phyloP scores from a whole-genome alignment of 2,329 filamentous ascomycete species.

The Sphaerulina vaccinii region DNA sequence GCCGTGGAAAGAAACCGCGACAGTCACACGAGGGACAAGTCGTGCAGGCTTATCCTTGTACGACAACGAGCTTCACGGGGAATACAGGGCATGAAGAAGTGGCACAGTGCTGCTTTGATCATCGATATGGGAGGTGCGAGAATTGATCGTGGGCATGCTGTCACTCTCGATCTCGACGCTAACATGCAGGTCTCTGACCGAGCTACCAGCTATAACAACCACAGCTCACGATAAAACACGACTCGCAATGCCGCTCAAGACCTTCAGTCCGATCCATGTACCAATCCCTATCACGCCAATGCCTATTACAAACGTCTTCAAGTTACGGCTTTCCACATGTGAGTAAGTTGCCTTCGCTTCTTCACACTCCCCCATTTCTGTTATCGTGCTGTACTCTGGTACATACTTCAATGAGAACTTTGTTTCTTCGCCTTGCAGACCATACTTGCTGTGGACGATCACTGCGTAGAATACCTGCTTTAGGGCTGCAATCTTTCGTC shows the following conservation, averaged over 20 bases:
- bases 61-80: neutral
- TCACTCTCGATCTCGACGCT: neutral
- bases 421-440: constrained; percentile 60
- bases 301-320: constrained; percentile 47
- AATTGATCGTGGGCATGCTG: too few relatives aligned
- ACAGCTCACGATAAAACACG: constrained; percentile 20
- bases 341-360: constrained; percentile 41
- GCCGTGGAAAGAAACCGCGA: neutral
- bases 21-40: neutral
- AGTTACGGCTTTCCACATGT: constrained; percentile 49
- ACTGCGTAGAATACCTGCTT: constrained; percentile 58
- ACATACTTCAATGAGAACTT: constrained; percentile 53
- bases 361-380: constrained; percentile 46
- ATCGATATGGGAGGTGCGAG: too few relatives aligned
- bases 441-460: constrained; percentile 63
- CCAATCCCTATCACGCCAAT: constrained; percentile 27
- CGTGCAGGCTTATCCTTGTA: neutral
- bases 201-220: constrained; percentile 4
- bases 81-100: too few relatives aligned
- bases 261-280: constrained; percentile 23
- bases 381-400: constrained; percentile 54
- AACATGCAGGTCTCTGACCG: constrained; percentile 5
- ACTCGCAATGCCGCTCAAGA: constrained; percentile 25
- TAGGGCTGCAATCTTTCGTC: constrained; percentile 52
- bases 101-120: too few relatives aligned